These are phyloP conservation scores for Brassica balearica DNA, from an alignment of 441 rosid genomes.

Conservation along the genomic window DNA sequence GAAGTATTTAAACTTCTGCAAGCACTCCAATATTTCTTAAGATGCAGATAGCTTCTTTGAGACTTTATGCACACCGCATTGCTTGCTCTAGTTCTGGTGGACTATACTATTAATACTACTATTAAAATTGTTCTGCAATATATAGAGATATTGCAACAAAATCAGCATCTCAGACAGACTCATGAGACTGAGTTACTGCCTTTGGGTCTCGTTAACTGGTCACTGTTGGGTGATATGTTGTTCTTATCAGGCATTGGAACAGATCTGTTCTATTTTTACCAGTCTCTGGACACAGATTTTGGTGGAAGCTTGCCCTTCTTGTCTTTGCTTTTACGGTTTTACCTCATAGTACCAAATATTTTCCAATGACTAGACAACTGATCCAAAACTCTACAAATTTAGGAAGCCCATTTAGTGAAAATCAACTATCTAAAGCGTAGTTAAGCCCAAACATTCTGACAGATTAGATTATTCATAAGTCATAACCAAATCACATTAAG, in stretches of 20 bases:
- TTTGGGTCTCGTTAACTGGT: constrained; percentile 16
- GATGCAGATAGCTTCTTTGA: constrained; percentile 11
- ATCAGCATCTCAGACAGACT: constrained; percentile 26
- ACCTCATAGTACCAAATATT: constrained; percentile 86
- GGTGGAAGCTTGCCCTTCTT: constrained; percentile 38
- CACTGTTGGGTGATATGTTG: constrained; percentile 16
- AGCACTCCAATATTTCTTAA: constrained; percentile 16
- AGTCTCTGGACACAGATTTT: constrained; percentile 26
- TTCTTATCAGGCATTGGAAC: constrained; percentile 6
- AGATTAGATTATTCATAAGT: no score
- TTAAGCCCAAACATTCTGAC: no score
- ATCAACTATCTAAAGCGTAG: background rate
- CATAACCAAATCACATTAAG: no score
- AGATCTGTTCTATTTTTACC: constrained; percentile 17
- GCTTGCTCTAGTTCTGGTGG: constrained; percentile 31
- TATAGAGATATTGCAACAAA: constrained; percentile 23
- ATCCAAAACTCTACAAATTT: constrained; percentile 74
- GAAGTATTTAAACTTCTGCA: constrained; percentile 5
- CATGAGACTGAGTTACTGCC: constrained; percentile 33
- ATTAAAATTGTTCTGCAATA: constrained; percentile 24
- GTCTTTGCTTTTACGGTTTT: constrained; percentile 84
- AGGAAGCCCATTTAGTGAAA: constrained; percentile 23
- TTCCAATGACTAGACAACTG: constrained; percentile 71
- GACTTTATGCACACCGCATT: constrained; percentile 14
- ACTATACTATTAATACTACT: constrained; percentile 17